Conservation (phyloP, 2,329 filamentous ascomycete genomes). For the Aspergillus sp. region DNA sequence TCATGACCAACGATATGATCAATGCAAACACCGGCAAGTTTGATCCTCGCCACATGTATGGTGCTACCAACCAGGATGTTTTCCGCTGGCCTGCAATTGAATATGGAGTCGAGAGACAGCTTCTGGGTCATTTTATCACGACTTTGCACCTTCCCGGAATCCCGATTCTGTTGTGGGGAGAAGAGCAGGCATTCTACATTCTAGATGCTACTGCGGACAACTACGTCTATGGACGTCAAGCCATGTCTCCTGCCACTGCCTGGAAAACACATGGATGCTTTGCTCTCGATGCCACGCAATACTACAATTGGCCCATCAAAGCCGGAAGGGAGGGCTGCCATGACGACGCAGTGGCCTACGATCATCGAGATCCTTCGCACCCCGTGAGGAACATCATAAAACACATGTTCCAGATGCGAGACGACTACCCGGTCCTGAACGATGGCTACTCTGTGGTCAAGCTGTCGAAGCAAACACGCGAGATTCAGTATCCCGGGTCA, state of each 20-base stretch:
- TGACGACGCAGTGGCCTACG: slow-evolving; percentile 57
- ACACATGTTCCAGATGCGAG: slow-evolving; percentile 60
- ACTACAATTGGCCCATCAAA: slow-evolving; percentile 58
- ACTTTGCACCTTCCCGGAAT: slow-evolving; percentile 62
- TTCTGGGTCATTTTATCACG: slow-evolving; percentile 59
- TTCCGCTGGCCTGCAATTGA: slow-evolving; percentile 62
- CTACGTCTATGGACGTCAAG: slow-evolving; percentile 64
- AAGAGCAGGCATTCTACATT: slow-evolving; percentile 65
- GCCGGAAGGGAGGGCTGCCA: slow-evolving; percentile 55
- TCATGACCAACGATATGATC: slow-evolving; percentile 59
- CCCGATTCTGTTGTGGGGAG: slow-evolving; percentile 61
- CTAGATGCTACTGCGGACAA: slow-evolving; percentile 64
- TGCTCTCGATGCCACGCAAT: slow-evolving; percentile 55
- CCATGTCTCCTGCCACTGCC: slow-evolving; percentile 61
- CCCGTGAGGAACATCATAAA: slow-evolving; percentile 62
- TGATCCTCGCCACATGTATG: slow-evolving; percentile 65
- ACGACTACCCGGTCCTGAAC: slow-evolving; percentile 57
- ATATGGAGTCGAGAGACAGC: slow-evolving; percentile 57
- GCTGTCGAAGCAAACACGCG: slow-evolving; percentile 57
- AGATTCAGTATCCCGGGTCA: slow-evolving; percentile 54
- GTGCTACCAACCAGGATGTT: slow-evolving; percentile 65
- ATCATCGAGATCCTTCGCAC: slow-evolving; percentile 63
- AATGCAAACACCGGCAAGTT: slow-evolving; percentile 62
- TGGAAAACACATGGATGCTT: slow-evolving; percentile 68
- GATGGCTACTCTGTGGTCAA: slow-evolving; percentile 58